A percentile compares a stretch with the other conserved stretches of the same genome.
These are phyloP conservation scores for Capronia coronata DNA, from an alignment of 2,329 filamentous ascomycete species.

Conservation along the genomic window DNA sequence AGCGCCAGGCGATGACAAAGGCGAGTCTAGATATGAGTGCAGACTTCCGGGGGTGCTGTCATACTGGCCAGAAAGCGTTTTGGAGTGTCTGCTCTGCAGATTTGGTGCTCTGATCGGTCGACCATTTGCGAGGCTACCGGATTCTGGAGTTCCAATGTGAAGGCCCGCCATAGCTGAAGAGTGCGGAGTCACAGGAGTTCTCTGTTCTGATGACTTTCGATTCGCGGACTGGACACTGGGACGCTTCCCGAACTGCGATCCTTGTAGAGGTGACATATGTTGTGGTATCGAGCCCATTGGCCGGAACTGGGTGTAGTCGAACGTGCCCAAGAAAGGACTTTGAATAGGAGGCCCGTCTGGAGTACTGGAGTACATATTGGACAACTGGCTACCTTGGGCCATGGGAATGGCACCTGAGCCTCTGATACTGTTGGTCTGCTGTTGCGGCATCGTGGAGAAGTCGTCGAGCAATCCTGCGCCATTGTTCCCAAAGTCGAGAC, in stretches of 20 bases:
- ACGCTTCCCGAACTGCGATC: slow-evolving; percentile 49
- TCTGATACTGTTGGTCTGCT: slow-evolving; percentile 47
- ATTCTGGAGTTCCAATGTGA: slow-evolving; percentile 65
- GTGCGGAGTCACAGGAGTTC: slow-evolving; percentile 80
- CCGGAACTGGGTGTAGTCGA: slow-evolving; percentile 71
- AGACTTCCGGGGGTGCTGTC: slow-evolving; percentile 78
- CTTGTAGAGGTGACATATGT: slow-evolving; percentile 34
- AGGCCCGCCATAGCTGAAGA: slow-evolving; percentile 69
- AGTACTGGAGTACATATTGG: slow-evolving; percentile 74
- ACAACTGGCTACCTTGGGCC: slow-evolving; percentile 63
- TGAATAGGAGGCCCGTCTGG: slow-evolving; percentile 88
- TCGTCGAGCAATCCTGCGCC: slow-evolving; percentile 23
- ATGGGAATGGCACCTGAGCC: slow-evolving; percentile 49
- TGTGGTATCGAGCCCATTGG: slow-evolving; percentile 43
- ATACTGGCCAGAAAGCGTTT: slow-evolving; percentile 83
- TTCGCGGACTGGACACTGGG: slow-evolving; percentile 60
- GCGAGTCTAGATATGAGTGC: slow-evolving; percentile 80
- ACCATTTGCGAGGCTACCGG: slow-evolving; percentile 59
- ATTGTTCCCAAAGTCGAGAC: slow-evolving; percentile 41
- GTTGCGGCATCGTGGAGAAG: slow-evolving; percentile 29
- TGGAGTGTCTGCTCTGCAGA: slow-evolving; percentile 61
- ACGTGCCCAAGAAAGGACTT: slow-evolving; percentile 73
- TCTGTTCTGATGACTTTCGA: slow-evolving; percentile 65
- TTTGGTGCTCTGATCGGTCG: slow-evolving; percentile 68
- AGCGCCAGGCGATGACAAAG: slow-evolving; percentile 69